Base-by-base conservation (phyloP, 2,329 filamentous ascomycete species). In the Neophaeococcomyces mojaviensis region DNA sequence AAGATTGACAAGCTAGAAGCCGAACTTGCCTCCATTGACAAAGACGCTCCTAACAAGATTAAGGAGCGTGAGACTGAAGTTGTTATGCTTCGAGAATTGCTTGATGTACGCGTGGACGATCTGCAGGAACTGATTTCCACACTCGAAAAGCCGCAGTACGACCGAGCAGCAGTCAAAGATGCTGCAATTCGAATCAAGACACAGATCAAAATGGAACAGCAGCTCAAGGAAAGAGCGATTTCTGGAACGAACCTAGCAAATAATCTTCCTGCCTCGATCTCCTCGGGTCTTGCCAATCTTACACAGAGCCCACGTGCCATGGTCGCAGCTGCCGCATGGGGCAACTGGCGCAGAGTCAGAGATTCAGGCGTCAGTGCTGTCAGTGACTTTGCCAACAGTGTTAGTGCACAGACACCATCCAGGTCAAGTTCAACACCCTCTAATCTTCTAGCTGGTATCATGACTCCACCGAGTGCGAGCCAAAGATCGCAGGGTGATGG, bases 121-220 rank as follows among this genome's bases (percentile, higher is more conserved):
- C 75, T 98, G 3, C 84, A 90, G 56, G 92, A 98, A 61, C 87
- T 98, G 50, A 90, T 97, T 61, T 76, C 76, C 41, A 82, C 85
- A 4, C 74, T 97, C 22, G 82, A 84, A 2, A 75, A 81, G 51
- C 82, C 88, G 3, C 71, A 75, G 20, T 92, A 86, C 61, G 83
- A 97, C 63, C 79, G 80, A 47, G 80, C 88, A 51, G 76, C 78
- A 4, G 85, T 96, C 53, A 86, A 86, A 58, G 89, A 97, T 61
- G 88, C 89, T 4, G 86, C 88, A 30, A 97, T 97, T 57, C 84
- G 92, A 44, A 81, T 98, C 50, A 87, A 88, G 62, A 87, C 92
- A 12, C 96, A 95, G 59, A 73, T 98, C 30, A 88, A 97, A 63
- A 98, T 98, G 92, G 90, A 98, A 65, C 86, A 94, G 62, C 88